These are phyloP conservation scores for Chlorella sp. DNA, from an alignment of 139 green algal genomes.

Conservation along the genomic window DNA sequence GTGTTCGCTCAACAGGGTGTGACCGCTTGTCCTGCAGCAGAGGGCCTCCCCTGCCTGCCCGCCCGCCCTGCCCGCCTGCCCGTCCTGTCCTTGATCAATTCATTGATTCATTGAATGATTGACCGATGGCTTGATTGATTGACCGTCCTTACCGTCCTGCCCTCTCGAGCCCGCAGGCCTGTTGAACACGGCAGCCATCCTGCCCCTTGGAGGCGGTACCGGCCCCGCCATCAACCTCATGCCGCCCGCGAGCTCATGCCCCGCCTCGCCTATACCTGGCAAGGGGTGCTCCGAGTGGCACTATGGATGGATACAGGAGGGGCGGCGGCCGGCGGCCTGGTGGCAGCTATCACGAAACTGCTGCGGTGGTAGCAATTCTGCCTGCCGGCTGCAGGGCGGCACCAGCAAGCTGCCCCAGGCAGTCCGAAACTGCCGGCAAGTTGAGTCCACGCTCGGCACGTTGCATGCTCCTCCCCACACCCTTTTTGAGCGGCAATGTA, in stretches of 20 bases:
- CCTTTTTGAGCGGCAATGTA: too few species aligned
- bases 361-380: not conserved
- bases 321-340: conserved; percentile 11
- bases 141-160: too few species aligned
- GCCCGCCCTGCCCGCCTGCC: not conserved
- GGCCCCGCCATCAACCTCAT: conserved; percentile 63
- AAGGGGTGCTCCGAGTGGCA: conserved; percentile 58
- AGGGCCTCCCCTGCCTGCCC: not conserved
- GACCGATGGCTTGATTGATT: too few species aligned
- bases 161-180: not conserved
- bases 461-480: too few species aligned
- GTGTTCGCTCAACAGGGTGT: too few species aligned
- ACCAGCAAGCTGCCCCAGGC: too few species aligned
- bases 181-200: not conserved
- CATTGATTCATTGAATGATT: too few species aligned
- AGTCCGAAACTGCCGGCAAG: too few species aligned
- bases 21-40: too few species aligned
- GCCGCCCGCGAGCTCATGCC: conserved; percentile 66
- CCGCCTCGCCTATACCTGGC: conserved; percentile 59
- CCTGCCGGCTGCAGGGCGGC: too few species aligned
- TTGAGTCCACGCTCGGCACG: too few species aligned
- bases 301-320: conserved; percentile 51
- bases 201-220: conserved; percentile 33
- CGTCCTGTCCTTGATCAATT: too few species aligned
- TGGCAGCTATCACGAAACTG: not conserved